Base-by-base conservation (phyloP, 148 eudicot species). In the Beta vulgaris region DNA sequence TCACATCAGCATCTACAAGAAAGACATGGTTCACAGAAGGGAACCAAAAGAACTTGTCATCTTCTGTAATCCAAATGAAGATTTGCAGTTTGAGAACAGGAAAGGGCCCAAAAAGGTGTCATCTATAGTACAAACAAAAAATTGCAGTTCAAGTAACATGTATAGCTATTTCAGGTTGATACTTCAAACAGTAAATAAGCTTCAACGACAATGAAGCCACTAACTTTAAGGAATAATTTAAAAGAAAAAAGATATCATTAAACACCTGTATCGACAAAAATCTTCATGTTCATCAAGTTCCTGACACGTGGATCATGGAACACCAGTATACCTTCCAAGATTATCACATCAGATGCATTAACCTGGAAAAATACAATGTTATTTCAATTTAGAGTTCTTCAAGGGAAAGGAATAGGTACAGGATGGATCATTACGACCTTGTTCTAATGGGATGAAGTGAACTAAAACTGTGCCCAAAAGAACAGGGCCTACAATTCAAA, bases 341-440 rank as follows among this genome's bases (percentile, higher is more conserved):
- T 93, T 68, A 93, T 93, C 23, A 94, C 98, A 87, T 91, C 97
- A 67, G 97, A 91, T 57, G 90, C 97, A 85, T 94, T 91, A 49
- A 94, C 98, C 98, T 94, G 85, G 61, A 60, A 73, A 63, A 57
- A 58, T 23, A 46, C 34, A 76, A 13, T 51, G 29, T 28, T 26
- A 31, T 39, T 34, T 51, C 8, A 10, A 11, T 2, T 3, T 4
- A 43, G 37, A 19, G 16, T 36, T 63, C 32, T 54, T 23, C 60
- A 57, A 65, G 10, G 18, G 39, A 21, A 25, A 76, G 5, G 2
- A n/a, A 39, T 3, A 49, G 35, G 57, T 49, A 29, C 9, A 2
- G 21, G 46, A 11, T 29, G 34, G 55, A 28, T n/a, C n/a, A n/a
- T n/a, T n/a, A n/a, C n/a, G n/a, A n/a, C n/a, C n/a, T n/a, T n/a